Evolutionary conservation across 768 basidiomycete species (phyloP), one percentile per base, ranked within the genome.

Genomic region (Amanita jacksonii): DNA sequence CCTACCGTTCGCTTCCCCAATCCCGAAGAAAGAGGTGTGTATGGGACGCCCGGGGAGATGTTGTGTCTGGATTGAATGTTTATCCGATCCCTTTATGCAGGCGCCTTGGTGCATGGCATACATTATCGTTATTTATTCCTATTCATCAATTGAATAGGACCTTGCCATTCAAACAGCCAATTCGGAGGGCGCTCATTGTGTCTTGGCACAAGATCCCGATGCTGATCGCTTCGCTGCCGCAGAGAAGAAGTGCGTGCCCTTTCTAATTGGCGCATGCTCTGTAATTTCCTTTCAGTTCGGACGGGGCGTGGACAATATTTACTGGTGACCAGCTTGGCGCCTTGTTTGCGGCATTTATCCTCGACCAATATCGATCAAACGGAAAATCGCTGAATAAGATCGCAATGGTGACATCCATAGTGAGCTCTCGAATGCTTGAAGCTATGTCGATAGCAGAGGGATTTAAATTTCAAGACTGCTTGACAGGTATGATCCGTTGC

Each of bases 191-290:
- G 77, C 75, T 3, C 57, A 60, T 18, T 81, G 89, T 55, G 79
- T 93, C 1, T 64, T 93, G 13, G 88, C 91, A 2, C 89, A 93
- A 57, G 91, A 92, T 60, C 91, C 90, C 0, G 90, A 93, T 54
- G 76, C 84, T 3, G 90, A 92, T 61, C 66, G 85, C 27, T 91
- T 92, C 56, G 70, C 79, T 8, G 85, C 84, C 18, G 87, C 81
- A 24, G 81, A 89, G 59, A 76, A 69, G 59, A 55, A 65, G 85
- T 82, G 52, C 49, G 65, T 39, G 18, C 42, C 22, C 34, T 16
- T 10, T 40, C 0, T 15, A 3, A 31, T 22, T 50, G 38, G 12
- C 32, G 19, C 45, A 16, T 20, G 72, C 16, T 8, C 20, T 28
- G 20, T 23, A 2, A 31, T 16, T 9, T n/a, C 13, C n/a, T 38